Base-by-base conservation (phyloP, 768 basidiomycete genomes). In the Lactifluus hygrophoroides region DNA sequence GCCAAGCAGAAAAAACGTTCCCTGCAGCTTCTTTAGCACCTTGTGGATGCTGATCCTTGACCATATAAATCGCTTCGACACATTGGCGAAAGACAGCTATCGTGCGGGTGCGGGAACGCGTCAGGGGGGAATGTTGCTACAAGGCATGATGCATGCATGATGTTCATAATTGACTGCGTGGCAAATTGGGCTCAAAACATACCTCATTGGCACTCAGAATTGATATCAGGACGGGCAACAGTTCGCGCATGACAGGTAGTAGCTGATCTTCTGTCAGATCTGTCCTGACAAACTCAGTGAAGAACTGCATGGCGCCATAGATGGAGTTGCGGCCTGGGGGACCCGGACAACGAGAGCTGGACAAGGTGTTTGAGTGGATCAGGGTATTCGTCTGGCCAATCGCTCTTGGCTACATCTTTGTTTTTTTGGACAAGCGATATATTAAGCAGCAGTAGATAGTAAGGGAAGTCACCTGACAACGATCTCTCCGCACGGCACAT, bases 301-400 rank as follows among this genome's bases (percentile, higher is more conserved):
- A 83, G 21, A 98, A 90, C 69, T 94, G 86, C 90, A 99, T 93
- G 23, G 94, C 88, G 23, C 96, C 96, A 71, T 98, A 94, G 6
- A 96, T 89, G 5, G 90, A 80, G 57, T 83, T 79, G n/a, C n/a
- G n/a, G n/a, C n/a, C n/a, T n/a, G 0, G 88, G 72, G 3, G 84
- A 83, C 44, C 75, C 77, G 2, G 89, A 86, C 3, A 87, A 85
- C 25, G 97, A 78, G 10, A 95, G 80, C 34, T 72, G 71, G 60
- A 98, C 83, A 19, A 99, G 80, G 45, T 80, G 76, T 44, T 76
- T 76, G 35, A 97, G 77, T n/a, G 96, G 80, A 47, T 88, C 84
- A 0, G 94, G 91, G 69, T 91, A 98, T 77, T 94, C 91, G 72
- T 96, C 94, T 9, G 94, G 95, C 91, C 93, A 97, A 74, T 97